Evolutionary conservation across 768 basidiomycete genomes (phyloP).

Genomic region (Lactifluus echinatus): DNA sequence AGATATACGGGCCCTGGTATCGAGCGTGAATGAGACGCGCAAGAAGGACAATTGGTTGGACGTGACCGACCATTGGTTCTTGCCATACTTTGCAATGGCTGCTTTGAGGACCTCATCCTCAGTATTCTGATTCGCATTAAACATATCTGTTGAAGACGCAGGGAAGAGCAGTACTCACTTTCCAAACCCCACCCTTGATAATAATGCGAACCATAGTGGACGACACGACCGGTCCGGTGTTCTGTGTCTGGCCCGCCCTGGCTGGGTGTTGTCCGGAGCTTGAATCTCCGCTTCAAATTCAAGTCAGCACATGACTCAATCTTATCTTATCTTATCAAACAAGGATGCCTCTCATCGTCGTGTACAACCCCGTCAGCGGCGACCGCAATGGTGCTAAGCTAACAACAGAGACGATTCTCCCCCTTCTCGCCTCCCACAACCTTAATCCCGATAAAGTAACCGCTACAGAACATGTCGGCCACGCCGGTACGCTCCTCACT

Average conservation of each 20-base stretch:
- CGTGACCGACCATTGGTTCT: conserved; percentile 75
- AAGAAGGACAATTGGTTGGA: background rate
- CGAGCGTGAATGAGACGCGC: conserved; percentile 2
- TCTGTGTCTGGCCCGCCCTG: background rate
- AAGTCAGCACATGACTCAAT: background rate
- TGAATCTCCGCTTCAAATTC: conserved; percentile 6
- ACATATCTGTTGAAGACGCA: background rate
- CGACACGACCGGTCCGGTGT: background rate
- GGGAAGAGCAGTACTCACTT: conserved; percentile 37
- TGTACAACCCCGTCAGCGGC: conserved; percentile 76
- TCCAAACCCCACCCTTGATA: conserved; percentile 90
- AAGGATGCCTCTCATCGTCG: conserved; percentile 43
- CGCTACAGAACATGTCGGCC: conserved; percentile 42
- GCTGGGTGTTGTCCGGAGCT: background rate
- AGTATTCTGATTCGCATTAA: conserved; percentile 53
- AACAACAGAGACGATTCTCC: conserved; percentile 53
- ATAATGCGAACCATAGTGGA: conserved; percentile 74
- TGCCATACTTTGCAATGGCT: conserved; percentile 95
- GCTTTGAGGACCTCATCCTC: conserved; percentile 99
- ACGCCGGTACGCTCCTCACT: conserved; percentile 44
- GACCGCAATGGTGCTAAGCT: conserved; percentile 46
- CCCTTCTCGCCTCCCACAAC: conserved; percentile 43
- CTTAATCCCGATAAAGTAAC: conserved; percentile 33
- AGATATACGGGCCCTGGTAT: conserved; percentile 88
- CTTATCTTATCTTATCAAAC: conserved; percentile 1